A percentile compares a stretch with the other conserved stretches of the same genome.
These are phyloP conservation scores for Euryodendron excelsum DNA, from an alignment of 148 eudicot genomes.

Conservation along the genomic window DNA sequence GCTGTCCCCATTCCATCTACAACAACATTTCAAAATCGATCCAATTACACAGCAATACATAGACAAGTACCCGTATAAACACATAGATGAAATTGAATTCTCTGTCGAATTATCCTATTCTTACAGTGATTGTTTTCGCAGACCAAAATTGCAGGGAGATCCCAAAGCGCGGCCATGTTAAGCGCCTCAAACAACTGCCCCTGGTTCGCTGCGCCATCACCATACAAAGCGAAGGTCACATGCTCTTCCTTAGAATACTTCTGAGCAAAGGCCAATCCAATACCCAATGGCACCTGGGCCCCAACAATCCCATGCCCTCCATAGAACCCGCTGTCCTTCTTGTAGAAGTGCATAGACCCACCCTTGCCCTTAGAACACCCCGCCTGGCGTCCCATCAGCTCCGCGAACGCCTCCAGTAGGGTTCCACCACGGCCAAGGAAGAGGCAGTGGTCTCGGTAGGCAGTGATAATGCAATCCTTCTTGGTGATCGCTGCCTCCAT, in stretches of 20 bases:
- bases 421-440: conserved; percentile 78
- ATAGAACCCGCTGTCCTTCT: conserved; percentile 70
- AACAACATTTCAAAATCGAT: conserved; percentile 10
- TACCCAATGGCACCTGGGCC: conserved; percentile 84
- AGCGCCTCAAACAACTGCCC: conserved; percentile 94
- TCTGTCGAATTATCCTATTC: background rate
- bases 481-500: conserved; percentile 91
- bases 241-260: conserved; percentile 79
- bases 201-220: conserved; percentile 98
- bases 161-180: conserved; percentile 97
- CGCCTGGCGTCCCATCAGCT: conserved; percentile 68
- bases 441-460: conserved; percentile 85
- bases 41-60: background rate
- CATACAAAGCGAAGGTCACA: conserved; percentile 75
- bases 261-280: conserved; percentile 90
- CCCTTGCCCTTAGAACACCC: conserved; percentile 98
- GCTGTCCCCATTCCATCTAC: conserved; percentile 99
- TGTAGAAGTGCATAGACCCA: conserved; percentile 96
- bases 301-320: conserved; percentile 99
- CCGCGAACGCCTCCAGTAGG: conserved; percentile 51
- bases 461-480: conserved; percentile 70
- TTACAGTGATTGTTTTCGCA: conserved; percentile 97
- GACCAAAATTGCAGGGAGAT: conserved; percentile 89
- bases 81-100: conserved; percentile 1
- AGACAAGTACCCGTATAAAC: too few species aligned